phyloP scores from a whole-genome alignment of 2,329 filamentous ascomycete species.

The Penicillium vulpinum region DNA sequence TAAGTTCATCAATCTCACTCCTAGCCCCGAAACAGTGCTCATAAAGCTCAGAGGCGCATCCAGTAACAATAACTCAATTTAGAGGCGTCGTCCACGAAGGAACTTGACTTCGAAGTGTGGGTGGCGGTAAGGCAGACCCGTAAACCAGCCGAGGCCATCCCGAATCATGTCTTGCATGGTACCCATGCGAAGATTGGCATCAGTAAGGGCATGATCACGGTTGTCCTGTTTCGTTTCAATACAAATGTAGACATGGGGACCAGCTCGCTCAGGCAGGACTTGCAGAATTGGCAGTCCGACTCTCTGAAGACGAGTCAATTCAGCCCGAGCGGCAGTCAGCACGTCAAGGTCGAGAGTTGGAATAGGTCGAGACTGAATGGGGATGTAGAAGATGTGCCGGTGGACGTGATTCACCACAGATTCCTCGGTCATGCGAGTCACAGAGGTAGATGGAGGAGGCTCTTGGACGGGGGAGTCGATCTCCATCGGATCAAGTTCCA shows the following conservation, averaged over 20 bases:
- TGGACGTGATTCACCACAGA: background rate
- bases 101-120: conserved; percentile 3
- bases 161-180: conserved; percentile 6
- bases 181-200: background rate
- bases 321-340: background rate
- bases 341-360: background rate
- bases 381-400: background rate
- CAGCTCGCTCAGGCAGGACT: background rate
- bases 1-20: background rate
- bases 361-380: background rate
- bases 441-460: background rate
- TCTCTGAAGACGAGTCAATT: background rate
- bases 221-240: background rate
- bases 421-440: background rate
- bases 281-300: background rate
- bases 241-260: background rate
- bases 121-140: conserved; percentile 2
- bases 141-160: conserved; percentile 11
- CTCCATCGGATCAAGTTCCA: background rate
- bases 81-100: background rate
- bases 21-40: background rate
- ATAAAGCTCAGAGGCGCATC: background rate
- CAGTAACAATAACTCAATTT: background rate
- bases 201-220: background rate
- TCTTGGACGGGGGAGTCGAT: background rate